A percentile compares a stretch with the other conserved stretches of the same genome.
These are phyloP conservation scores for Apiospora saccharicola DNA, from an alignment of 2,329 filamentous ascomycete species.

Conservation along the genomic window DNA sequence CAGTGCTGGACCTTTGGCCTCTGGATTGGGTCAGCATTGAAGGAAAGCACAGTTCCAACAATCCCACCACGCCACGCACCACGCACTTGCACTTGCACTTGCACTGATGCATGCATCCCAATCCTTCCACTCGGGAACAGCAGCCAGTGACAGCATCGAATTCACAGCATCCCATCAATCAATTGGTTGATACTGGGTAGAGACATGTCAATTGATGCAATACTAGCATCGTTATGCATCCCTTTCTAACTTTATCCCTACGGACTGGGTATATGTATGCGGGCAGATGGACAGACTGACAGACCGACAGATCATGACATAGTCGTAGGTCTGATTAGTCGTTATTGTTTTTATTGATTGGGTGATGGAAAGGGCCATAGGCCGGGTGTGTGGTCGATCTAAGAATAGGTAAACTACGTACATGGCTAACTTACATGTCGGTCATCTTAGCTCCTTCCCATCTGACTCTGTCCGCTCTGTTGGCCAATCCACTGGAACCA, in stretches of 20 bases:
- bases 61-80: not conserved
- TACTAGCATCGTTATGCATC: not conserved
- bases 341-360: not conserved
- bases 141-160: not conserved
- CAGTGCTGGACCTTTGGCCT: not conserved
- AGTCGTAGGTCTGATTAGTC: not conserved
- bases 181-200: not conserved
- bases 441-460: conserved; percentile 17
- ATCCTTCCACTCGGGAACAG: conserved; percentile 18
- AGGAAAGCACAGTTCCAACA: not conserved
- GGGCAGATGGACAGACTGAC: too few relatives aligned
- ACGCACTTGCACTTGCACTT: not conserved
- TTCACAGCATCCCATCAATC: not conserved
- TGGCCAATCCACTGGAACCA: not conserved
- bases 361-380: not conserved
- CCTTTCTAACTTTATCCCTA: not conserved
- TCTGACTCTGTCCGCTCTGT: not conserved
- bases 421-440: not conserved
- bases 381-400: not conserved
- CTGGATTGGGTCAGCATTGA: not conserved
- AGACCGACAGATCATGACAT: too few relatives aligned
- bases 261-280: too few relatives aligned
- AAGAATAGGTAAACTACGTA: conserved; percentile 4
- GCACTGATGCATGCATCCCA: conserved; percentile 9
- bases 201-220: not conserved